Evolutionary conservation across 140 eudicot genomes (phyloP), one percentile per base, ranked within the genome.

Genomic region (Bidens hawaiensis): DNA sequence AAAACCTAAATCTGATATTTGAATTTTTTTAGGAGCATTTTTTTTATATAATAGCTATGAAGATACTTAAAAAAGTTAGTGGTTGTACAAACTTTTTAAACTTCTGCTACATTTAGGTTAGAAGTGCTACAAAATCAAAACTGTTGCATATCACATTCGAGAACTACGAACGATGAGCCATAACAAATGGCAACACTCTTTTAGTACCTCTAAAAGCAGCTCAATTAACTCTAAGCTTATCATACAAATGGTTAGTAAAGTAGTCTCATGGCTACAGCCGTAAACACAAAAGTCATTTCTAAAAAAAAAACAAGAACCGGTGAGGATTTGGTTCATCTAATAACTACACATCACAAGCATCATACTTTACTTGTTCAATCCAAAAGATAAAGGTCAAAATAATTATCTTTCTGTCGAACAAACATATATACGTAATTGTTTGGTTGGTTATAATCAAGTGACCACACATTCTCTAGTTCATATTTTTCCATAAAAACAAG

Each of bases 231-330:
- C 16, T 33, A 13, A 21, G 12, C 53, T 42, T 41, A 22, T 40
- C 34, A 40, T 60, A 61, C 24, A 24, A 42, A 22, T 63, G 43
- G 42, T 41, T 41, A n/a, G 48, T 41, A 13, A 5, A 46, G 33
- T 64, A 28, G 16, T 22, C 22, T 24, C 50, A 19, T 64, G 56
- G 69, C 30, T 64, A 46, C 69, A 27, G 17, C 18, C 51, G 42
- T 27, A 49, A 5, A 46, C 27, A 64, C n/a, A 21, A 60, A 49
- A 8, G 31, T 31, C 21, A 49, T 18, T 17, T 48, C 48, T 64
- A 48, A 43, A 24, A 40, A 6, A 16, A 50, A 50, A n/a, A 13
- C 54, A 34, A 50, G 59, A 64, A 9, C 33, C 18, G n/a, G 22
- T 9, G 38, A 45, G 18, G 6, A 27, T 2, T 10, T 10, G 30